These are phyloP conservation scores for Aaosphaeria arxii DNA, from an alignment of 2,329 filamentous ascomycete genomes.

Conservation along the genomic window DNA sequence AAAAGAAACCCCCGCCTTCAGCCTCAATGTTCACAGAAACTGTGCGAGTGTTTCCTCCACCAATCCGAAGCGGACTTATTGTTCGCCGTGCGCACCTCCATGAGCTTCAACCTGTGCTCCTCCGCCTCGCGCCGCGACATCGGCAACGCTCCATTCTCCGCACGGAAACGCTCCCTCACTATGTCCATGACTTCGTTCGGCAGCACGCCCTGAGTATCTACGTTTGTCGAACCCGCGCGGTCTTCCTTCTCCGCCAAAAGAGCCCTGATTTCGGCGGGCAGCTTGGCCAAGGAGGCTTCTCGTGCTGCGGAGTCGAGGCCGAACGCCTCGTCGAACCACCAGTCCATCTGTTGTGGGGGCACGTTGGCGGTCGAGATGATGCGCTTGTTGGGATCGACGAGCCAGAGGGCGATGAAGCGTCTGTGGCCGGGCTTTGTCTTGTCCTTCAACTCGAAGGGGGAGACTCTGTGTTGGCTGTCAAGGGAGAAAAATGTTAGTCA, in stretches of 20 bases:
- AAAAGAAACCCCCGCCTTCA: too few relatives aligned
- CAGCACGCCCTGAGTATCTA: background rate
- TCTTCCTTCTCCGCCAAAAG: too few relatives aligned
- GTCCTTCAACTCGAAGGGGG: conserved; percentile 50
- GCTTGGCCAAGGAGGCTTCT: conserved; percentile 4
- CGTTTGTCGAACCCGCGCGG: background rate
- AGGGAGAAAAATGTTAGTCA: background rate
- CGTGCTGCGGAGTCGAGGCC: conserved; percentile 1
- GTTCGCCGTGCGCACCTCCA: conserved; percentile 3
- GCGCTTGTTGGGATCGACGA: conserved; percentile 55
- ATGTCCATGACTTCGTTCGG: background rate
- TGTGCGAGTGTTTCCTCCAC: conserved; percentile 1
- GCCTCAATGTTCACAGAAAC: conserved; percentile 5
- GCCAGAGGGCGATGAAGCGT: conserved; percentile 56
- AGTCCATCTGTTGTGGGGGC: conserved; percentile 50
- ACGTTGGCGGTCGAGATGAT: conserved; percentile 54
- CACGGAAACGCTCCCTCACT: background rate
- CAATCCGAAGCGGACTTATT: background rate
- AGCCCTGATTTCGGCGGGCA: conserved; percentile 6
- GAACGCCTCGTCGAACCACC: conserved; percentile 33
- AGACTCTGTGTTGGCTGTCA: conserved; percentile 16
- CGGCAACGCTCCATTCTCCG: background rate
- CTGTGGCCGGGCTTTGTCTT: conserved; percentile 52
- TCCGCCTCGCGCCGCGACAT: background rate
- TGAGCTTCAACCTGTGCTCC: background rate